Evolutionary conservation across 2,329 filamentous ascomycete species (phyloP).

Genomic region (Lizonia empirigonia): DNA sequence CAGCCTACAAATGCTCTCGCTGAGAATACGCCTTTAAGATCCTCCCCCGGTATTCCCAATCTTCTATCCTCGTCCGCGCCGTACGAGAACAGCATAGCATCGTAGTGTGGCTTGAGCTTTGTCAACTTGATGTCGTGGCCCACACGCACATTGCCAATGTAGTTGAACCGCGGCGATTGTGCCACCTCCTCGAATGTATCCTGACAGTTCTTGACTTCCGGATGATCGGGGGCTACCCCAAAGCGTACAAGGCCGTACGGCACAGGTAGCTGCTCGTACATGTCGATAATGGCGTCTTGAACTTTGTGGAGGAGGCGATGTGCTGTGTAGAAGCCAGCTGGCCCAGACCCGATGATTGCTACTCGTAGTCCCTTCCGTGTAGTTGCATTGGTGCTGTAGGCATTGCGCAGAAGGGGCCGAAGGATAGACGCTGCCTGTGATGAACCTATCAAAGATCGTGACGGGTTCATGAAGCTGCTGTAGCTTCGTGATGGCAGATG

Average conservation of each 20-base stretch:
- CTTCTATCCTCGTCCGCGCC: conserved; percentile 84
- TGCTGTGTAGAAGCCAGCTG: conserved; percentile 94
- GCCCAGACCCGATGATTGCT: conserved; percentile 90
- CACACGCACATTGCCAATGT: conserved; percentile 86
- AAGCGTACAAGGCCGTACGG: conserved; percentile 92
- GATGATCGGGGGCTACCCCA: conserved; percentile 97
- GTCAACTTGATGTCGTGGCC: conserved; percentile 72
- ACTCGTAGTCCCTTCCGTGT: conserved; percentile 67
- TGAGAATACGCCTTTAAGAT: conserved; percentile 77
- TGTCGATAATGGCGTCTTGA: conserved; percentile 76
- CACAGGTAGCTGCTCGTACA: conserved; percentile 94
- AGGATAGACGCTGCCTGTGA: background rate
- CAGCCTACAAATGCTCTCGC: conserved; percentile 94
- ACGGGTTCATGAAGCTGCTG: conserved; percentile 6
- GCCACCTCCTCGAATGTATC: conserved; percentile 93
- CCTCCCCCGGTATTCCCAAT: conserved; percentile 80
- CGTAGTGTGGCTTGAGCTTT: conserved; percentile 78
- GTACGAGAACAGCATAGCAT: conserved; percentile 91
- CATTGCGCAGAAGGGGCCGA: conserved; percentile 18
- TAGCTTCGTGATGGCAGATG: conserved; percentile 8
- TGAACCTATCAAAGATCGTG: conserved; percentile 15
- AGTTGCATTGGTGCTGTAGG: conserved; percentile 30
- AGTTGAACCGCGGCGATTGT: conserved; percentile 79
- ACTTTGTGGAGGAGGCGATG: conserved; percentile 81
- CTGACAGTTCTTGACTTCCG: conserved; percentile 98